Evolutionary conservation across 257 asterid genomes (phyloP).

Genomic region (Solanum chilense): DNA sequence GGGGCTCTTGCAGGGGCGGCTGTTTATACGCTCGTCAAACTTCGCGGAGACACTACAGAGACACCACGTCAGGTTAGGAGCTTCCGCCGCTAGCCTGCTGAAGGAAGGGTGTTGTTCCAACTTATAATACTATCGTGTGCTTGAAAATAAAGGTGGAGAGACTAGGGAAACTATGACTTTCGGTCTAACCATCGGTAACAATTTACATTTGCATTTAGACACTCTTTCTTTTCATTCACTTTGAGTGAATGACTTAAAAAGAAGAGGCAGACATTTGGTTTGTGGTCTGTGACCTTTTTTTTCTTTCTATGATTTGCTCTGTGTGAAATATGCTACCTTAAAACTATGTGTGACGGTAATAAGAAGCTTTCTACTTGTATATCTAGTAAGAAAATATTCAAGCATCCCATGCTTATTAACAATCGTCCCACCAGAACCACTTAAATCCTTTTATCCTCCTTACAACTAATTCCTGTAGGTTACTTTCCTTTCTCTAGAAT

Average conservation of each 20-base stretch:
- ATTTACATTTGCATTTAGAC: neutral
- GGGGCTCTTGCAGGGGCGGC: conserved; percentile 81
- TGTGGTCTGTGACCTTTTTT: neutral
- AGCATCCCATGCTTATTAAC: neutral
- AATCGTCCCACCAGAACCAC: neutral
- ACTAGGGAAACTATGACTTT: neutral
- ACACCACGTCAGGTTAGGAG: conserved; percentile 15
- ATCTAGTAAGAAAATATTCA: neutral
- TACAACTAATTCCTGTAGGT: neutral
- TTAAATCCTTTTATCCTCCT: neutral
- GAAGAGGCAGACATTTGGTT: neutral
- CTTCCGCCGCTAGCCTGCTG: conserved; percentile 21
- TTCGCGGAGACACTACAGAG: conserved; percentile 1
- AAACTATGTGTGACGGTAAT: neutral
- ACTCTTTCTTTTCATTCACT: neutral
- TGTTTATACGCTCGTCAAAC: conserved; percentile 28
- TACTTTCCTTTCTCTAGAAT: neutral
- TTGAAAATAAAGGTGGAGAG: neutral
- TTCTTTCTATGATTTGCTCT: neutral
- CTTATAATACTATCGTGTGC: neutral
- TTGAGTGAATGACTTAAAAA: neutral
- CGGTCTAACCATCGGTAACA: neutral
- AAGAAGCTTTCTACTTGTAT: neutral
- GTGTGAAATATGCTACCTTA: neutral
- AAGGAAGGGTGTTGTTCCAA: neutral